Evolutionary conservation across 306 rosid genomes (phyloP).

Genomic region (Castanospermum australe): DNA sequence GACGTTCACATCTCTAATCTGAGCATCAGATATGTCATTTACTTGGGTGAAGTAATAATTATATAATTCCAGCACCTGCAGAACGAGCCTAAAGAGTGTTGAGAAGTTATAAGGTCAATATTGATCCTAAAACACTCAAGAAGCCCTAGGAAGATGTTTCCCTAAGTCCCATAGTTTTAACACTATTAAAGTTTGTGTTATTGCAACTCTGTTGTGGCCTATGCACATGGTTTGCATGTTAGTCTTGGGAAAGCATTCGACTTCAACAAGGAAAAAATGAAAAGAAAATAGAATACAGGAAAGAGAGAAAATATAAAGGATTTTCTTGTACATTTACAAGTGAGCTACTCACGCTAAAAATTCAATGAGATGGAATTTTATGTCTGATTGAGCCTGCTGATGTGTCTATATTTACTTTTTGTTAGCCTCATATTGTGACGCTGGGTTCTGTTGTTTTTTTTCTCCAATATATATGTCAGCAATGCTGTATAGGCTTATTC

Average conservation of each 20-base stretch:
- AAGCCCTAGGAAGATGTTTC: constrained; percentile 4
- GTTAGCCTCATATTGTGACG: neutral
- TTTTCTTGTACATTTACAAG: neutral
- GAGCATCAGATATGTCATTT: neutral
- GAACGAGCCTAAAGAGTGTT: neutral
- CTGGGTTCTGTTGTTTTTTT: neutral
- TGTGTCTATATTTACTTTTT: neutral
- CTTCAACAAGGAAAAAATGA: neutral
- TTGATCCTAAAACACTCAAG: neutral
- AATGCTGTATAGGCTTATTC: constrained; percentile 13
- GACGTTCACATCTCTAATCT: neutral
- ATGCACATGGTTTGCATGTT: neutral
- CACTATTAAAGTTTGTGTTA: neutral
- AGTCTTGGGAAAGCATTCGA: neutral
- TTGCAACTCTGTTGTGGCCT: neutral
- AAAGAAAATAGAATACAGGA: neutral
- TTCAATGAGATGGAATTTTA: neutral
- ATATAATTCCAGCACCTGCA: neutral
- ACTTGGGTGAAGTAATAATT: neutral
- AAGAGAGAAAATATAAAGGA: neutral
- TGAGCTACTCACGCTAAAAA: neutral
- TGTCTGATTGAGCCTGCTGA: neutral
- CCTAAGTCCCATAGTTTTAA: neutral
- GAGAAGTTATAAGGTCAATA: neutral
- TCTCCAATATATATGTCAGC: neutral